Evolutionary conservation across 2,329 filamentous ascomycete genomes (phyloP).

Genomic region (Juglanconis juglandina): DNA sequence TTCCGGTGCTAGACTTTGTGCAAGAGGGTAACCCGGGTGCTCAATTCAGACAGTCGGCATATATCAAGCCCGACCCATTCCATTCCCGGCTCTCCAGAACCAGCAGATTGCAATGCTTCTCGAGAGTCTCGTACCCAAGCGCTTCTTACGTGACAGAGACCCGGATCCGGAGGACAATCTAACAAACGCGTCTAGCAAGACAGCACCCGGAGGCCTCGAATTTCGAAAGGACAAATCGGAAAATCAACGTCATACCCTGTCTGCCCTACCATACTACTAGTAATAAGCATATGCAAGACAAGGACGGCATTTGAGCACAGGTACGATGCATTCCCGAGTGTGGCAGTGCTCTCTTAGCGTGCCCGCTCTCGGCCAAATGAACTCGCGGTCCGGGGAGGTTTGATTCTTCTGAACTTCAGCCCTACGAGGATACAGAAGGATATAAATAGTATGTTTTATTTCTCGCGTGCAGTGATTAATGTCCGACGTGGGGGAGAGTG

Average conservation of each 20-base stretch:
- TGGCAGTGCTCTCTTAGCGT: slow-evolving; percentile 19
- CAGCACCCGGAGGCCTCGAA: not conserved
- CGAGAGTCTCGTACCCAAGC: too few species aligned
- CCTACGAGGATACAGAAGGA: slow-evolving; percentile 8
- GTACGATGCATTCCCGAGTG: slow-evolving; percentile 12
- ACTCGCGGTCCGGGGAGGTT: not conserved
- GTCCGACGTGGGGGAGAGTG: too few species aligned
- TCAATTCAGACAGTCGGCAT: not conserved
- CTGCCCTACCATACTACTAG: not conserved
- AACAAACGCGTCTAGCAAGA: not conserved
- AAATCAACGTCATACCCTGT: not conserved
- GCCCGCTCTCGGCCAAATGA: not conserved
- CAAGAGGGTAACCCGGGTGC: not conserved
- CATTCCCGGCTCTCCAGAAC: not conserved
- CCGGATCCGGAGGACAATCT: too few species aligned
- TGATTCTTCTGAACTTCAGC: slow-evolving; percentile 11
- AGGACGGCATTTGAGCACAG: not conserved
- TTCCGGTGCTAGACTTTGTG: not conserved
- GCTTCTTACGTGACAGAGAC: too few species aligned
- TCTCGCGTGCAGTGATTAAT: not conserved
- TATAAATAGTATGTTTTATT: not conserved
- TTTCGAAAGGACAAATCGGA: not conserved
- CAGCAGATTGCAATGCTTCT: not conserved
- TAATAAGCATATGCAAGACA: not conserved
- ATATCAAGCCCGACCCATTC: not conserved